phyloP scores from a whole-genome alignment of 345 rosid species.

The Salix purpurea region DNA sequence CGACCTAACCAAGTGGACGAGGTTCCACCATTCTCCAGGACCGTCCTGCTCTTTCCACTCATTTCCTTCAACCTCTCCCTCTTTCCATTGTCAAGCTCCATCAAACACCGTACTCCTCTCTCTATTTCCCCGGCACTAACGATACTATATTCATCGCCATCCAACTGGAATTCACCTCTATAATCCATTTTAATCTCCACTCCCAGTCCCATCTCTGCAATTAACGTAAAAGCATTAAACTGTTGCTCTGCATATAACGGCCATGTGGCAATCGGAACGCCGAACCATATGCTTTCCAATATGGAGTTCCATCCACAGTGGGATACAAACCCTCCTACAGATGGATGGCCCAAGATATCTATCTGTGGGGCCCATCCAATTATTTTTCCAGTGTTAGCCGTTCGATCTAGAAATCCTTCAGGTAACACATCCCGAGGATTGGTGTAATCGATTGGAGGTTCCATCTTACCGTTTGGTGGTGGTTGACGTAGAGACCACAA shows the following conservation, averaged over 20 bases:
- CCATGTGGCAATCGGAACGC: slow-evolving; percentile 10
- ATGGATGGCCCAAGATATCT: neutral
- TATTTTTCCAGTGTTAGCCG: neutral
- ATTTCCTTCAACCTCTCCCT: neutral
- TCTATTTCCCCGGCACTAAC: neutral
- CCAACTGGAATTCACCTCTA: neutral
- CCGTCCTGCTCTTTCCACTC: neutral
- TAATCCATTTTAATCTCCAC: neutral
- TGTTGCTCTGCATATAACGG: slow-evolving; percentile 10
- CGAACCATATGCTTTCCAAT: slow-evolving; percentile 6
- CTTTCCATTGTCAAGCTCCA: neutral
- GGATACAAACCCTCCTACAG: slow-evolving; percentile 6
- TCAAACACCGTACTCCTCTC: neutral
- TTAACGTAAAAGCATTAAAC: neutral
- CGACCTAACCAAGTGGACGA: neutral
- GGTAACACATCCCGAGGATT: neutral
- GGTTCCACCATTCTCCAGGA: neutral
- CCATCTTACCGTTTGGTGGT: neutral
- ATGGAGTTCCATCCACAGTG: slow-evolving; percentile 16
- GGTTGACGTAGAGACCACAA: slow-evolving; percentile 21
- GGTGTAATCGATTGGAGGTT: neutral
- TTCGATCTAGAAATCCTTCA: neutral
- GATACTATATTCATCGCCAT: neutral
- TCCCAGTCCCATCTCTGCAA: neutral
- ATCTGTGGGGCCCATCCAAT: slow-evolving; percentile 9